A percentile compares a stretch with the other conserved stretches of the same genome.
Evolutionary conservation across 768 basidiomycete species (phyloP).

Genomic region (Gyrodon lividus): DNA sequence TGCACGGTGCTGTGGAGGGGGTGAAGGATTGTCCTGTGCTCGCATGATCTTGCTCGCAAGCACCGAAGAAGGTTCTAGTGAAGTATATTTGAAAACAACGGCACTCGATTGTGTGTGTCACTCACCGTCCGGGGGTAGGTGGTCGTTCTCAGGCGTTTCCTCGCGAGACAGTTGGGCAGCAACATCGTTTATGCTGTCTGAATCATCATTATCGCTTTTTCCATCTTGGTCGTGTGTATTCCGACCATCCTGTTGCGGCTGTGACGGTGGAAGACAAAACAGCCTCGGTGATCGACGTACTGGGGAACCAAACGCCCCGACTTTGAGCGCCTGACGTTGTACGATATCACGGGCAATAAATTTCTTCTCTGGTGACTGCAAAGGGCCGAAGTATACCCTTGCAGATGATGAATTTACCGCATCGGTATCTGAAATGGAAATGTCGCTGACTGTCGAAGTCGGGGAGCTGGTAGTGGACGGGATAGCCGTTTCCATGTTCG

Average conservation of each 20-base stretch:
- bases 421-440: constrained; percentile 39
- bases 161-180: constrained; percentile 32
- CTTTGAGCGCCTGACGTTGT: constrained; percentile 29
- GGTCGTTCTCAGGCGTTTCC: constrained; percentile 51
- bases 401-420: constrained; percentile 42
- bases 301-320: constrained; percentile 29
- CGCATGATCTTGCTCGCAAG: constrained; percentile 65
- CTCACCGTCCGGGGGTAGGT: constrained; percentile 46
- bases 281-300: constrained; percentile 53
- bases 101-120: neutral
- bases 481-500: constrained; percentile 19
- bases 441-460: constrained; percentile 21
- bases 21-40: constrained; percentile 77
- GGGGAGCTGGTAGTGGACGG: constrained; percentile 25
- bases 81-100: constrained; percentile 7
- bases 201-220: constrained; percentile 34
- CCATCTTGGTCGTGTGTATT: constrained; percentile 17
- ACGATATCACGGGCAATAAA: constrained; percentile 34
- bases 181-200: constrained; percentile 25
- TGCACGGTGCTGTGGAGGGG: constrained; percentile 42
- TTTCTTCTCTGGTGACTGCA: constrained; percentile 53
- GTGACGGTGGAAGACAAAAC: constrained; percentile 38
- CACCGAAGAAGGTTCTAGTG: constrained; percentile 62
- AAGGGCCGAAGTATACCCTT: constrained; percentile 49
- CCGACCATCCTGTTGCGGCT: constrained; percentile 13